Evolutionary conservation across 2,329 filamentous ascomycete genomes (phyloP).

Genomic region (Talaromyces sp.): DNA sequence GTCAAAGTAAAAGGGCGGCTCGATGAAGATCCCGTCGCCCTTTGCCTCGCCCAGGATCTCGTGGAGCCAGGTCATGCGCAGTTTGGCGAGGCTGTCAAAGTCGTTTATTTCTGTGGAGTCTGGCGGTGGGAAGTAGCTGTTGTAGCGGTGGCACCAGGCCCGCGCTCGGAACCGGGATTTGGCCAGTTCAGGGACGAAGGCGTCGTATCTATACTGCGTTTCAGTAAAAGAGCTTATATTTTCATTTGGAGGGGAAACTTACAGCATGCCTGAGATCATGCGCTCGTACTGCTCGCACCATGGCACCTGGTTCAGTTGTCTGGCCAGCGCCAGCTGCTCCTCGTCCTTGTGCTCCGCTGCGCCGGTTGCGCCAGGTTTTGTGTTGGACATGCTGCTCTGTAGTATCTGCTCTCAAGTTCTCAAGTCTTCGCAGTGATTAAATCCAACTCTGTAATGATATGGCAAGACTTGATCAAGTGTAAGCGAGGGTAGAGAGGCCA

Average conservation of each 20-base stretch:
- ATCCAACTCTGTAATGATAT: background rate
- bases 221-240: background rate
- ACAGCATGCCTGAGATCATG: slow-evolving; percentile 23
- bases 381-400: background rate
- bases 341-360: slow-evolving; percentile 8
- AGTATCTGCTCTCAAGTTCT: background rate
- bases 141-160: slow-evolving; percentile 55
- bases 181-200: slow-evolving; percentile 45
- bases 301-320: slow-evolving; percentile 13
- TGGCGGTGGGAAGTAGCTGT: slow-evolving; percentile 46
- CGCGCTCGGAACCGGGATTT: slow-evolving; percentile 51
- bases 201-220: slow-evolving; percentile 44
- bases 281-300: slow-evolving; percentile 23
- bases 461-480: background rate
- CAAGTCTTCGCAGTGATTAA: background rate
- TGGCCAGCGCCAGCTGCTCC: slow-evolving; percentile 12
- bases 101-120: slow-evolving; percentile 8
- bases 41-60: slow-evolving; percentile 49
- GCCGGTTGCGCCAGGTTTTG: background rate
- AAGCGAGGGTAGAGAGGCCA: background rate
- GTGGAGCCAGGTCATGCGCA: slow-evolving; percentile 41
- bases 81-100: slow-evolving; percentile 38
- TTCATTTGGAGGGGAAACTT: background rate
- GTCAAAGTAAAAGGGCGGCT: slow-evolving; percentile 57
- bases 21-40: slow-evolving; percentile 47